Conservation (phyloP, 2,329 filamentous ascomycete genomes). For the Pseudopyricularia cyperi region DNA sequence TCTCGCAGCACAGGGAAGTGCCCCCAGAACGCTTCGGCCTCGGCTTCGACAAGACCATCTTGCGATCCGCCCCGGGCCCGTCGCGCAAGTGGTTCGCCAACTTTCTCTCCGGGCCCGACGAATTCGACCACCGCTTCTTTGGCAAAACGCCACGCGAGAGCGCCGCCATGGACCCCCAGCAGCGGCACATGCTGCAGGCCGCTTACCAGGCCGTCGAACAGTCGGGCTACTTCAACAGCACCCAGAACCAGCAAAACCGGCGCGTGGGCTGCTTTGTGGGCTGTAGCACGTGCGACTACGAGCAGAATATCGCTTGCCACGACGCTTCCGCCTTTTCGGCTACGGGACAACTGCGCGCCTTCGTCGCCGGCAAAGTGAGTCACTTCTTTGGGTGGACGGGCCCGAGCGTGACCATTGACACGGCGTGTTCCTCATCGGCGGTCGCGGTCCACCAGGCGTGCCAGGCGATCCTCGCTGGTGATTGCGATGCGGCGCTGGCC, state of each 20-base stretch:
- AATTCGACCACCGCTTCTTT: conserved; percentile 28
- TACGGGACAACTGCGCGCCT: conserved; percentile 18
- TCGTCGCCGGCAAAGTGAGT: conserved; percentile 18
- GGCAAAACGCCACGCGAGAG: conserved; percentile 21
- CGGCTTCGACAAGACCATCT: conserved; percentile 8
- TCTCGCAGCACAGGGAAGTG: conserved; percentile 17
- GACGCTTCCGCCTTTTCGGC: conserved; percentile 21
- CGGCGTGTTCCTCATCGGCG: conserved; percentile 21
- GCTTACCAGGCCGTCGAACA: conserved; percentile 25
- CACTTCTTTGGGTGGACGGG: conserved; percentile 23
- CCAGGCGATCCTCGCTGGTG: conserved; percentile 12
- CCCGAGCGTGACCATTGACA: conserved; percentile 19
- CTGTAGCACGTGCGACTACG: conserved; percentile 21
- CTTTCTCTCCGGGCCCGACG: conserved; percentile 12
- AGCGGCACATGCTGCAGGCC: conserved; percentile 22
- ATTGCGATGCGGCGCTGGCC: conserved; percentile 20
- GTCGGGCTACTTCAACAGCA: conserved; percentile 10
- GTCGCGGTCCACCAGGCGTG: conserved; percentile 22
- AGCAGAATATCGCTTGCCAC: conserved; percentile 24
- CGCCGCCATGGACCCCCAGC: conserved; percentile 24
- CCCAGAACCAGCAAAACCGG: background rate
- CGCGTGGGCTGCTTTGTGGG: conserved; percentile 25
- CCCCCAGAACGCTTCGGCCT: conserved; percentile 11
- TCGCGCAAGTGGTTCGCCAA: conserved; percentile 15
- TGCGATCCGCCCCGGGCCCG: conserved; percentile 8